Conservation (phyloP, 139 green algal species). For the Coelastrella sp. region DNA sequence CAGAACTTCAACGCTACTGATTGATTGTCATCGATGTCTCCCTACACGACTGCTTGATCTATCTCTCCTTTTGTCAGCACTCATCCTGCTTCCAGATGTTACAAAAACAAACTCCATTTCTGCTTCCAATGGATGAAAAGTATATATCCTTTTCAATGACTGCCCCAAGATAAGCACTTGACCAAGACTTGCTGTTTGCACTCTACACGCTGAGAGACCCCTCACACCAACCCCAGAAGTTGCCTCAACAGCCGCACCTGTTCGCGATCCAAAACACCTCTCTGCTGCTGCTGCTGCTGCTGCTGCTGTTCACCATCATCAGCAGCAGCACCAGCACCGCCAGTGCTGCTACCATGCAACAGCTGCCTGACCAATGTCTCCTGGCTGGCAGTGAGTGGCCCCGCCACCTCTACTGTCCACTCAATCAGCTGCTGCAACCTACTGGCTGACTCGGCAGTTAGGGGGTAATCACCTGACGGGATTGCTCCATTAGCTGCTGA, state of each 20-base stretch:
- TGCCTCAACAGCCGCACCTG: slow-evolving; percentile 36
- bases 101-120: too few species aligned
- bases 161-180: too few species aligned
- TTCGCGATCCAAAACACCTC: neutral
- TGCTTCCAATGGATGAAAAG: too few species aligned
- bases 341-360: slow-evolving; percentile 18
- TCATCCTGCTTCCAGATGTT: too few species aligned
- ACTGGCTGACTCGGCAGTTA: neutral
- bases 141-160: too few species aligned
- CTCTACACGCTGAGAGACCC: too few species aligned
- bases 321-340: neutral
- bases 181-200: too few species aligned
- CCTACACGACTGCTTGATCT: too few species aligned
- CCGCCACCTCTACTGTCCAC: neutral
- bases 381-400: slow-evolving; percentile 3
- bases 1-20: too few species aligned
- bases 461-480: neutral
- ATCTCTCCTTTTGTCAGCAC: too few species aligned
- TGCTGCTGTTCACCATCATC: neutral
- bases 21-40: too few species aligned
- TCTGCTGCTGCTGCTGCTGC: slow-evolving; percentile 23
- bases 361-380: neutral
- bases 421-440: slow-evolving; percentile 22
- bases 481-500: neutral
- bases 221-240: slow-evolving; percentile 13